Base-by-base conservation (phyloP, 108 stramenopile species). In the Cyclotella baltica region DNA sequence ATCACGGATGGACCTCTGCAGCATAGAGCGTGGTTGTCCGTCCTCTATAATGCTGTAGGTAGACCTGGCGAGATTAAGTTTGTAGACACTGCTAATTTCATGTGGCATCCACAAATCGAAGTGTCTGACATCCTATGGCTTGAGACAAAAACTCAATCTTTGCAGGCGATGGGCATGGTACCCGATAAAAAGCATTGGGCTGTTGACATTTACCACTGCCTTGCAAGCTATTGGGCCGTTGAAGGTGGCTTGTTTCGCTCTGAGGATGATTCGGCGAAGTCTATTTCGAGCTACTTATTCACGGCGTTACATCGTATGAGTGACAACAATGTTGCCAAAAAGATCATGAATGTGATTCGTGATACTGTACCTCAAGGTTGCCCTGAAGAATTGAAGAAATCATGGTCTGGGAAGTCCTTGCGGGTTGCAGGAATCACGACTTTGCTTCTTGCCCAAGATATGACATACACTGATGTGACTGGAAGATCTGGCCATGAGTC, bases 141-240 rank as follows among this genome's bases (percentile, higher is more conserved):
- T 19, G 70, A 71, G 53, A 9, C 28, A 20, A 57, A 71, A 55
- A 57, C 35, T 13, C 11, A 20, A 27, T 37, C 15, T 27, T 27
- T 22, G 8, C 20, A 71, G 1, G 67, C 67, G 30, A 69, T n/a
- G n/a, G n/a, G n/a, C n/a, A n/a, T n/a, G n/a, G n/a, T n/a, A n/a
- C 22, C 52, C 8, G 22, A 56, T 28, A 57, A 43, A 37, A 9
- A 13, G 27, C 20, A 57, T 56, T 56, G 5, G 19, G 13, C 20
- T 9, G 25, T 35, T 56, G 53, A 56, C 37, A 57, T 71, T 25
- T 71, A 71, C 53, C 70, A 71, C 29, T 29, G 55, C 29, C 36
- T 59, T 4, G 53, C 27, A 25, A n/a, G 53, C 6, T 71, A 51
- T 30, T 71, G 70, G 70, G 34, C 70, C 11, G 70, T 71, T 57